Conservation (phyloP, 129 eudicot species). For the Artemisia argyi region DNA sequence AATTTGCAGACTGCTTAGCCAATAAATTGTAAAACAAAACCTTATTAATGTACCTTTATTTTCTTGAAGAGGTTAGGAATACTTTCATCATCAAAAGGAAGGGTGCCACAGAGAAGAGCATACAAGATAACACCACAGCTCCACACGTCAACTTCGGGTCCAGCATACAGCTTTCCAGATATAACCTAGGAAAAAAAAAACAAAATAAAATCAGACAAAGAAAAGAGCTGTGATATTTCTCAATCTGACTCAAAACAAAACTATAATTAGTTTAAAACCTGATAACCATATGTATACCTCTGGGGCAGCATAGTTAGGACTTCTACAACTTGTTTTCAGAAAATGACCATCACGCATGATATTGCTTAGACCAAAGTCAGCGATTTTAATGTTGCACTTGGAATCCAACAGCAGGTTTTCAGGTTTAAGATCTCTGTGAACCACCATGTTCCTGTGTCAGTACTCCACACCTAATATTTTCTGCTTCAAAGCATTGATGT, state of each 20-base stretch:
- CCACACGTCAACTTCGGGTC: too few species aligned
- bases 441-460: constrained; percentile 98
- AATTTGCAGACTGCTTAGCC: too few species aligned
- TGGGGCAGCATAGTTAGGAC: constrained; percentile 98
- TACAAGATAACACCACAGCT: too few species aligned
- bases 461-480: constrained; percentile 96
- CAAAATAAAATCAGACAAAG: background rate
- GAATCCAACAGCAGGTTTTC: constrained; percentile 91
- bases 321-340: constrained; percentile 96
- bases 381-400: constrained; percentile 80
- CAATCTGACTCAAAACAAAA: background rate
- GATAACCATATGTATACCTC: constrained; percentile 55
- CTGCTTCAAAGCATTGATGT: constrained; percentile 40
- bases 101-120: too few species aligned
- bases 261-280: background rate
- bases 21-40: too few species aligned
- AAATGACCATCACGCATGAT: constrained; percentile 99
- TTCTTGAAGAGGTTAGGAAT: too few species aligned
- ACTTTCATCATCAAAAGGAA: too few species aligned
- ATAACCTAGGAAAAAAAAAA: too few species aligned
- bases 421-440: constrained; percentile 93
- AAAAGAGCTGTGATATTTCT: background rate
- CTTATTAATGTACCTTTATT: too few species aligned
- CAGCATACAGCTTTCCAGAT: too few species aligned
- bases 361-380: constrained; percentile 97